These are phyloP conservation scores for Paecilomyces dactylethromorphus DNA, from an alignment of 2,329 filamentous ascomycete species.

Conservation along the genomic window DNA sequence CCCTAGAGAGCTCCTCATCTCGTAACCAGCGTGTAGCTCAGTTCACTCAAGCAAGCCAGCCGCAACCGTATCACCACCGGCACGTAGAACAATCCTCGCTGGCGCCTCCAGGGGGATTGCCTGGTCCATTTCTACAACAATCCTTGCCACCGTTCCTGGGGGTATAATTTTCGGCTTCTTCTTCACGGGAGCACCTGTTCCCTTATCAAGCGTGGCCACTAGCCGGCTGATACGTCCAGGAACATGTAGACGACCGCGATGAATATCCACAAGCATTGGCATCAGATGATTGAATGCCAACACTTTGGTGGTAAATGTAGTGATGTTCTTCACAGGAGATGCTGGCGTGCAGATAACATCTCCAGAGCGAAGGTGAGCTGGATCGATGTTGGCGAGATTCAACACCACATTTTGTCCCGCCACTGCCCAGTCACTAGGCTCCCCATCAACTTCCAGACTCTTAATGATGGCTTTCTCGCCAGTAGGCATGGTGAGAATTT, in stretches of 20 bases:
- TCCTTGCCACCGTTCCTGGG: conserved; percentile 68
- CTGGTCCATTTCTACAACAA: conserved; percentile 66
- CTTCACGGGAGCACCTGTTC: conserved; percentile 66
- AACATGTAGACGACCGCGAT: conserved; percentile 74
- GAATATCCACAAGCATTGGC: conserved; percentile 84
- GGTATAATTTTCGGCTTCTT: conserved; percentile 81
- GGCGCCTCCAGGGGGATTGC: conserved; percentile 75
- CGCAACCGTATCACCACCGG: conserved; percentile 76
- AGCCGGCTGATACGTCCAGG: conserved; percentile 68
- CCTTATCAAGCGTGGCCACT: conserved; percentile 70
- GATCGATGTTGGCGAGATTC: conserved; percentile 79
- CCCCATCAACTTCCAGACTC: conserved; percentile 68
- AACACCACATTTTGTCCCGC: conserved; percentile 83
- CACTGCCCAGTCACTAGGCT: conserved; percentile 77
- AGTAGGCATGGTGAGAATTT: conserved; percentile 70
- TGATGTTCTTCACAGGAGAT: conserved; percentile 62
- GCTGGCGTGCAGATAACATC: conserved; percentile 75
- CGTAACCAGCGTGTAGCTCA: not conserved
- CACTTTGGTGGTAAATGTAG: conserved; percentile 72
- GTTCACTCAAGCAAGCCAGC: conserved; percentile 72
- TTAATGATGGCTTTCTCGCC: conserved; percentile 76
- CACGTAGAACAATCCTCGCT: conserved; percentile 72
- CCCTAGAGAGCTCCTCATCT: not conserved
- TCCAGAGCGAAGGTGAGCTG: conserved; percentile 71
- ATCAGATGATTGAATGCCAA: conserved; percentile 84